Base-by-base conservation (phyloP, 2,329 filamentous ascomycete genomes). In the Fusarium tjaetaba region DNA sequence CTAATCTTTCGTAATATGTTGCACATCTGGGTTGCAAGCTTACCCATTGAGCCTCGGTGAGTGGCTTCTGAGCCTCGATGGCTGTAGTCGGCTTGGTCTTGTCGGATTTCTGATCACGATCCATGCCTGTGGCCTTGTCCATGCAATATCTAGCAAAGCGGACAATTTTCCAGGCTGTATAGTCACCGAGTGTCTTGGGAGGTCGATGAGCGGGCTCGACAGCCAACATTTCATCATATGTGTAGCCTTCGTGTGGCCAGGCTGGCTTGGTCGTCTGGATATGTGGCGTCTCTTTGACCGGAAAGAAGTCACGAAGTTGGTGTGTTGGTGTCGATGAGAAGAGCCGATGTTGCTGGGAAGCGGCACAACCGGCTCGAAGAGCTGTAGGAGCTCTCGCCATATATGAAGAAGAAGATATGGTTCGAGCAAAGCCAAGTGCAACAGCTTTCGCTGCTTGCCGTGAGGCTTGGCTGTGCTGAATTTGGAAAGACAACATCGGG, bases 11-110 rank as follows among this genome's bases (percentile, higher is more conserved):
- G 3, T 38, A 45, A n/a, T 24, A 46, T 30, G 15, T 30, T 41
- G 18, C 36, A 41, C 20, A 28, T 30, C 16, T 32, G 20, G 28
- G 24, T 39, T 18, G 34, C 38, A 7, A 7, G 7, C 85, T 63
- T 79, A 87, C 85, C 92, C 96, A 99, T 84, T 98, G 96, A 10
- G 91, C 86, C 81, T 97, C 95, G 0, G 90, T 96, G 86, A 97
- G 78, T 80, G 91, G 84, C 86, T 89, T 84, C 59, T 89, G 79
- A 64, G 88, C 86, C 28, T 80, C 79, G 14, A 89, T 77, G 11
- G 88, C 83, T 6, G 87, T 90, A 0, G 89, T 91, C 13, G 89
- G 89, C 67, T 88, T 82, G 72, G 81, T 83, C 80, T 86, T 88
- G 77, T 90, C 87, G 38, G 87, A 88, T 72, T 93, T 88, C 79